Evolutionary conservation across 768 basidiomycete species (phyloP), one percentile per base, ranked within the genome.

Genomic region (Russula brevipes): DNA sequence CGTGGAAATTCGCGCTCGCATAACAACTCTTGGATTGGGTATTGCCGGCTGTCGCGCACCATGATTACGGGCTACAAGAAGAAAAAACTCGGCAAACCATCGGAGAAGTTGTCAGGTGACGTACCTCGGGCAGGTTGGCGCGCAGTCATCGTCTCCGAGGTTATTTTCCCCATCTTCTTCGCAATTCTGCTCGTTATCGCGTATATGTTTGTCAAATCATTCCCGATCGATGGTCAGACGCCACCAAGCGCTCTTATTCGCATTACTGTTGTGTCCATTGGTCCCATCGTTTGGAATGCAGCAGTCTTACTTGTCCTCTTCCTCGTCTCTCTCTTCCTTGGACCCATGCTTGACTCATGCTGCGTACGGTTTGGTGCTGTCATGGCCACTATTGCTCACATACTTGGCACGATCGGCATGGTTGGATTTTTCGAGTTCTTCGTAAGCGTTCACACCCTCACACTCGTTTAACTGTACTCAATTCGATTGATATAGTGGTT

Each of bases 61-160:
- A 89, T 93, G 85, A 96, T 99, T 72, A 99, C 97, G 17, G 97
- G 97, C n/a, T 99, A 94, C 85, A 98, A 98, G 84, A 92, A 91
- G 80, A 98, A 98, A 82, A 85, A 86, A 68, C 85, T 99, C 6
- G 97, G 97, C 24, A 89, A 94, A 71, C 97, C 97, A 2, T 98
- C 95, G 0, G 96, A 98, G 76, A 98, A 97, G 76, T 81, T 98
- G 33, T 95, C 95, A 5, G 89, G 89, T 57, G 97, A 98, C 72
- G 88, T 94, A 41, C 96, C 97, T 19, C 86, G 96, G 51, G 97
- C 95, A 10, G 84, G 85, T 44, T 96, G 93, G 94, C 86, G 90
- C 54, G 88, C 93, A 10, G 92, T 96, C 63, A 75, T 96, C 60
- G 82, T 92, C 68, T 89, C 91, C 3, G 92, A 96, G 73, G 84